Evolutionary conservation across 2,329 filamentous ascomycete species (phyloP).

Genomic region (Aspergillus sp.): DNA sequence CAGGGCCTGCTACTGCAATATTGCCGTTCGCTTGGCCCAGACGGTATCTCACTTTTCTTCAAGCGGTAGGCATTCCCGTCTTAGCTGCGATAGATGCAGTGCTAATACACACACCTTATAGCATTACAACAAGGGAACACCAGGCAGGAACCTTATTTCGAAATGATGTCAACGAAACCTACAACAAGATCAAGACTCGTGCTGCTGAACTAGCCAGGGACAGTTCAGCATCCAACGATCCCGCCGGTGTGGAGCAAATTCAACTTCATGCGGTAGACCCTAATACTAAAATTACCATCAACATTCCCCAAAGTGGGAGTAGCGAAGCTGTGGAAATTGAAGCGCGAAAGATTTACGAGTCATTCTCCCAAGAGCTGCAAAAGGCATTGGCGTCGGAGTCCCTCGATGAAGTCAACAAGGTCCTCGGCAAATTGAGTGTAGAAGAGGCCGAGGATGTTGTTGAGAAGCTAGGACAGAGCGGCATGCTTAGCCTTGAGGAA

Average conservation of each 20-base stretch:
- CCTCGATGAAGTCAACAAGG: constrained; percentile 85
- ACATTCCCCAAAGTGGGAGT: constrained; percentile 71
- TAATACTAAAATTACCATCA: constrained; percentile 87
- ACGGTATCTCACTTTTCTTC: constrained; percentile 92
- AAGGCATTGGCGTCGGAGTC: constrained; percentile 85
- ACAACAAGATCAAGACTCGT: constrained; percentile 77
- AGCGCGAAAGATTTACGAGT: constrained; percentile 77
- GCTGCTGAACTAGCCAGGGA: constrained; percentile 73
- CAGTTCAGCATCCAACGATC: constrained; percentile 54
- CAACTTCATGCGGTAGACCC: constrained; percentile 96
- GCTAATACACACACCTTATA: constrained; percentile 28
- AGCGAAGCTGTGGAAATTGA: constrained; percentile 65
- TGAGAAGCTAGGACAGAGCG: constrained; percentile 77
- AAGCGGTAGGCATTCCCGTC: constrained; percentile 62
- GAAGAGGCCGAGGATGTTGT: constrained; percentile 86
- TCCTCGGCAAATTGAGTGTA: constrained; percentile 85
- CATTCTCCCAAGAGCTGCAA: constrained; percentile 79
- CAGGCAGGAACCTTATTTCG: constrained; percentile 88
- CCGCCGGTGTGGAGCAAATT: constrained; percentile 85
- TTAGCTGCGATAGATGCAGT: background rate
- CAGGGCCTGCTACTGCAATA: constrained; percentile 93
- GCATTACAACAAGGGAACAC: constrained; percentile 83
- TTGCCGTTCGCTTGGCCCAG: constrained; percentile 83
- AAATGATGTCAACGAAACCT: constrained; percentile 91
- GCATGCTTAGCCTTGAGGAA: constrained; percentile 88